These are phyloP conservation scores for Lepidium didymum DNA, from an alignment of 345 rosid species.

Conservation along the genomic window DNA sequence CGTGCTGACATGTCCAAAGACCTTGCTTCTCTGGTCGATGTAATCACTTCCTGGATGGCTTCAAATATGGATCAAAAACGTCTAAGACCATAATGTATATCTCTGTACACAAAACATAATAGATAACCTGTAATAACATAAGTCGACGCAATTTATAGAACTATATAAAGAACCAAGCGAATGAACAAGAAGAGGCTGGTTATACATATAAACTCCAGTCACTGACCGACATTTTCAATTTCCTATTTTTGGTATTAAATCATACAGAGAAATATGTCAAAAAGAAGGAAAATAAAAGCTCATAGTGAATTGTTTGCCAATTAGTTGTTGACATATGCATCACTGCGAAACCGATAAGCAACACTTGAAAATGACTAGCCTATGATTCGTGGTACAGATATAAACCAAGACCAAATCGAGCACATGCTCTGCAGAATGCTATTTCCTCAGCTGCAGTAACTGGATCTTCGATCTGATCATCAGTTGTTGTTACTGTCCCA, in stretches of 20 bases:
- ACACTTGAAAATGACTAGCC: slow-evolving; percentile 1
- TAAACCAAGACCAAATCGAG: slow-evolving; percentile 94
- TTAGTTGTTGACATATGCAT: not conserved
- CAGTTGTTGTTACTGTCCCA: slow-evolving; percentile 58
- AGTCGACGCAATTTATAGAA: not conserved
- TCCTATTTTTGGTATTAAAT: not conserved
- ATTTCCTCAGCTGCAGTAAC: slow-evolving; percentile 94
- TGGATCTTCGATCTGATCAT: slow-evolving; percentile 45
- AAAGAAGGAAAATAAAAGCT: not conserved
- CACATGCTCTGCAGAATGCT: slow-evolving; percentile 93
- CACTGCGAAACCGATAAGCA: not conserved
- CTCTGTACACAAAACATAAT: slow-evolving; percentile 1
- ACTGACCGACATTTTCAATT: not conserved
- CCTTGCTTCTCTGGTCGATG: slow-evolving; percentile 55
- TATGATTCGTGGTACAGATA: slow-evolving; percentile 80
- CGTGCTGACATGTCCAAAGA: slow-evolving; percentile 72
- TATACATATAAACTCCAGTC: not conserved
- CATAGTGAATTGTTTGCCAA: not conserved
- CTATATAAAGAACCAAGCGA: not conserved
- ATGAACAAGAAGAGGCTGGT: not conserved
- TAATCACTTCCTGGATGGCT: slow-evolving; percentile 75
- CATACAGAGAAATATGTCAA: not conserved
- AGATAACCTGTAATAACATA: not conserved
- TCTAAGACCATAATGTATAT: slow-evolving; percentile 33
- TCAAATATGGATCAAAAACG: slow-evolving; percentile 58